Evolutionary conservation across 2,329 filamentous ascomycete species (phyloP).

Genomic region (Blastomyces gilchristii): DNA sequence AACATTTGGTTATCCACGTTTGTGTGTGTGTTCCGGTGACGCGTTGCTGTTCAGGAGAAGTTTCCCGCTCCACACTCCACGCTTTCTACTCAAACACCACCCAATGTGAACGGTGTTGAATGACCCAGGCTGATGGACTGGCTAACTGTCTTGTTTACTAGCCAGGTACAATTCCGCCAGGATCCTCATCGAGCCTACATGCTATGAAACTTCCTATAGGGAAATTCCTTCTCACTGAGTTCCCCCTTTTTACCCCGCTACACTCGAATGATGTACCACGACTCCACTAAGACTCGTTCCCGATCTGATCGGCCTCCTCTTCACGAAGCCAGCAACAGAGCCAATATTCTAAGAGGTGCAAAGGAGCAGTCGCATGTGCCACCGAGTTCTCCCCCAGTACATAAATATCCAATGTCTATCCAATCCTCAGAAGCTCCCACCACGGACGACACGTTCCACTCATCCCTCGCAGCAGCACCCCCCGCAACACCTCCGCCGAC

Average conservation of each 20-base stretch:
- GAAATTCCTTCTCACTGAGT: neutral
- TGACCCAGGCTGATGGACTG: neutral
- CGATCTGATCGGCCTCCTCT: constrained; percentile 31
- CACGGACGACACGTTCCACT: constrained; percentile 23
- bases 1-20: neutral
- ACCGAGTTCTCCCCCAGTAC: constrained; percentile 9
- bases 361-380: constrained; percentile 14
- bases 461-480: constrained; percentile 17
- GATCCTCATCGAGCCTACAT: neutral
- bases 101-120: neutral
- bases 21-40: neutral
- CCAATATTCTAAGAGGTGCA: constrained; percentile 34
- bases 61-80: neutral
- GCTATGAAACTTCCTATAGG: neutral
- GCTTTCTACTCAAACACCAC: neutral
- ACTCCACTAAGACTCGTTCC: constrained; percentile 5
- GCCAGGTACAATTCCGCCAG: neutral
- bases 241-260: neutral
- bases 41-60: neutral
- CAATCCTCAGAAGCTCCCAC: constrained; percentile 17
- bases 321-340: constrained; percentile 40
- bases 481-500: neutral
- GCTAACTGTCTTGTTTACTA: neutral
- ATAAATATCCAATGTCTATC: constrained; percentile 11
- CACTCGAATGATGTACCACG: constrained; percentile 1